Conservation (phyloP, 2,329 filamentous ascomycete genomes). For the Aschersonia sp. region DNA sequence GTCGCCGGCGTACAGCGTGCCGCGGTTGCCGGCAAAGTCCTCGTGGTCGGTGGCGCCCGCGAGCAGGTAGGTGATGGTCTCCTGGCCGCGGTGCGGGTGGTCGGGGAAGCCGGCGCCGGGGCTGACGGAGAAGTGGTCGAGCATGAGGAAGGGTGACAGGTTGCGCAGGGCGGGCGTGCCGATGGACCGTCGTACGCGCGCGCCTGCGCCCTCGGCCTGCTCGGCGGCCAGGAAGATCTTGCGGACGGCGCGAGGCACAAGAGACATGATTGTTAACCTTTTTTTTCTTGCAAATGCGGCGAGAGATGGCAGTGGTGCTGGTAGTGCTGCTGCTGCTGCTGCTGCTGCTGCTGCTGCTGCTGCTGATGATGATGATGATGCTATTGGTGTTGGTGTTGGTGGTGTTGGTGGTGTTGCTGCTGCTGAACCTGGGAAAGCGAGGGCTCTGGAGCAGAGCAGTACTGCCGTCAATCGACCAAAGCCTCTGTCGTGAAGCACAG, state of each 20-base stretch:
- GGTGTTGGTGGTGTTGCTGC: no score
- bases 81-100: slow-evolving; percentile 59
- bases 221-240: slow-evolving; percentile 75
- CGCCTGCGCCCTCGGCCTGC: slow-evolving; percentile 78
- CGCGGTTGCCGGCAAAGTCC: slow-evolving; percentile 75
- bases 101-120: slow-evolving; percentile 30
- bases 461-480: no score
- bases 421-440: no score
- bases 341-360: no score
- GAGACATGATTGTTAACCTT: slow-evolving; percentile 30
- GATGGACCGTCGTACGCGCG: slow-evolving; percentile 73
- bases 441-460: no score
- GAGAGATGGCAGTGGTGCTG: no score
- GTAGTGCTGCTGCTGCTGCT: no score
- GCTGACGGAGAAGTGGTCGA: slow-evolving; percentile 76
- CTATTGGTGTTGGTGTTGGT: no score
- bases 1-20: slow-evolving; percentile 76
- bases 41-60: slow-evolving; percentile 77
- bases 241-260: slow-evolving; percentile 56
- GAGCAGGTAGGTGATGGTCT: slow-evolving; percentile 82
- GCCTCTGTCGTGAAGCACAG: no score
- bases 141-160: slow-evolving; percentile 89
- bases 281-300: not conserved
- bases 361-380: no score
- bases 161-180: slow-evolving; percentile 72